Evolutionary conservation across 108 stramenopile genomes (phyloP), one percentile per base, ranked within the genome.

Genomic region (Fragilariopsis cylindrus): DNA sequence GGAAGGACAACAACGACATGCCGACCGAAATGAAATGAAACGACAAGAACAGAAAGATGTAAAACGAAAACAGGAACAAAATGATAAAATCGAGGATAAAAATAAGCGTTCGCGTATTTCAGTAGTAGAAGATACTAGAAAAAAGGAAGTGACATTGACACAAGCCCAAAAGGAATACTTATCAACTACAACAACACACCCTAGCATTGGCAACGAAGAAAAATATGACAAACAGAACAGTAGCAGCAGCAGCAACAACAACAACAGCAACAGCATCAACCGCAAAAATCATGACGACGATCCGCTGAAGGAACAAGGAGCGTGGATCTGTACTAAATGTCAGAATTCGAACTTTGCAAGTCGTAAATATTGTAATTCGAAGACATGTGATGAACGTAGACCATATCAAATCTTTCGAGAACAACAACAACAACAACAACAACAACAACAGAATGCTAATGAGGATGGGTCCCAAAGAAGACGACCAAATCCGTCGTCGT

Each of bases 1-100:
- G 41, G 77, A 71, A 41, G 71, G 65, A 46, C 71, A 78, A 43
- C 77, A 78, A 65, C 62, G 70, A 7, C 15, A 54, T n/a, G 70
- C 62, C 5, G 76, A 77, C 16, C 54, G 54, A n/a, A 48, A 44
- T 42, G 76, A 77, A 12, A 69, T 76, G 75, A 57, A 58, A 12
- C 45, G 48, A 52, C 69, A 52, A 40, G 49, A 9, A 9, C 21
- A 12, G 21, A 60, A 30, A 30, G 30, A 30, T 30, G 30, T 30
- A 30, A 30, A 30, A 30, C 60, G 9, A n/a, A 9, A 30, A 60
- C 18, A 9, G 53, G 53, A 54, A 54, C 53, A n/a, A 54, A 13
- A 30, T 30, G 2, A 30, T 30, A 30, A 30, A 30, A 30, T 30
- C 30, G 30, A 30, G 30, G 30, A 30, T 30, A 30, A 30, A 2